Base-by-base conservation (phyloP, 2,329 filamentous ascomycete species). In the Malbranchea cinnamomea region DNA sequence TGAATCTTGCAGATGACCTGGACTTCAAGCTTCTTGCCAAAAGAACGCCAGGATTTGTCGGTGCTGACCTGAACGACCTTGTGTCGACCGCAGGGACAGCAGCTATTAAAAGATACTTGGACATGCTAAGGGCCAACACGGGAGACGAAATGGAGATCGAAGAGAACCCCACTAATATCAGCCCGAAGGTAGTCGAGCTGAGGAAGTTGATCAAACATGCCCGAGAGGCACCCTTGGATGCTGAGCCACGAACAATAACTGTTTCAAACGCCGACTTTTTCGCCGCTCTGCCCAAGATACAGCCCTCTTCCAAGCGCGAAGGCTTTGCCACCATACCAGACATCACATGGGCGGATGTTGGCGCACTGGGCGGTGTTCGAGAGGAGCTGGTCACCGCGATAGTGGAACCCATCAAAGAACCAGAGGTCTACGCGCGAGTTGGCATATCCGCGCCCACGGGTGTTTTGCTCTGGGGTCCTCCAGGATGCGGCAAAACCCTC, bases 401-500 rank as follows among this genome's bases (percentile, higher is more conserved):
- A 45, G 82, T 95, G 24, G 75, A 83, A 12, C 85, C 85, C 1
- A 95, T 98, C 56, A 74, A 77, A 41, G 63, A 78, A 32, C 89
- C 89, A 0, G 74, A 81, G 19, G 62, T 75, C 23, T 95, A 87
- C 52, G 68, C 68, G 17, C 64, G 66, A 6, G 73, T 89, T 5
- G 85, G 85, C 46, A 79, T 93, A 41, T 74, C 72, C 13, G 74
- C 79, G 0, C 79, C 83, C 1, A 79, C 82, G 0, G 89, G 89
- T 10, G 83, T 94, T 3, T 67, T 98, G 1, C 79, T 98, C 32
- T 98, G 87, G 83, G 89, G 89, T 0, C 89, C 89, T 1, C 89
- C 89, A 0, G 89, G 89, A 5, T 98, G 89, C 53, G 89, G 89
- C 44, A 98, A 98, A 54, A 98, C 89, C 0, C 68, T 98, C 2